phyloP scores from a whole-genome alignment of 2,329 filamentous ascomycete genomes.

The Zymoseptoria crescenta region DNA sequence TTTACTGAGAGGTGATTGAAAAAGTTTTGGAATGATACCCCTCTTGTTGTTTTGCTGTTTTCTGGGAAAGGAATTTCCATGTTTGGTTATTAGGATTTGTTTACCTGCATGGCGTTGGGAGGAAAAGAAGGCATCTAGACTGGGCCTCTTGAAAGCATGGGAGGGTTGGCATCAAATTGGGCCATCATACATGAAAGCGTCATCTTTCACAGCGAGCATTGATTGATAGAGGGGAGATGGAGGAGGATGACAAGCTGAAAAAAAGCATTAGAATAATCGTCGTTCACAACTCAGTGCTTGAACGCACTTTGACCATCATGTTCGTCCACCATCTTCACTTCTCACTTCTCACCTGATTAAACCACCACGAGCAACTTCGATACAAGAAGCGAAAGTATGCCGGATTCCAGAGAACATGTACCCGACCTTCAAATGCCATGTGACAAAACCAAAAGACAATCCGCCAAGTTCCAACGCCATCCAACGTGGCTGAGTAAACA shows the following conservation, averaged over 20 bases:
- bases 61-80: no score
- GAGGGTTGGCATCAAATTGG: background rate
- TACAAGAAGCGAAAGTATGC: no score
- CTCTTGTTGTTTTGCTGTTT: background rate
- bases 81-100: no score
- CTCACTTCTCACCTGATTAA: background rate
- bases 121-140: background rate
- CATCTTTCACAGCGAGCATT: background rate
- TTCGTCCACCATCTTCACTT: background rate
- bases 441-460: background rate
- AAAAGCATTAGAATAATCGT: background rate
- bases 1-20: background rate
- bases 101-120: background rate
- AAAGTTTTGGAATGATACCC: slow-evolving; percentile 2
- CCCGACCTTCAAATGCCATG: background rate
- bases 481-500: background rate
- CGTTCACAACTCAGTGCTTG: background rate
- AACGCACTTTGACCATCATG: background rate
- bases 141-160: no score
- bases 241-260: background rate
- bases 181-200: background rate
- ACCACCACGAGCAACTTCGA: background rate
- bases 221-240: background rate
- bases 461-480: background rate
- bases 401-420: no score